Evolutionary conservation across 768 basidiomycete species (phyloP), one percentile per base, ranked within the genome.

Genomic region (Tricholoma matsutake): DNA sequence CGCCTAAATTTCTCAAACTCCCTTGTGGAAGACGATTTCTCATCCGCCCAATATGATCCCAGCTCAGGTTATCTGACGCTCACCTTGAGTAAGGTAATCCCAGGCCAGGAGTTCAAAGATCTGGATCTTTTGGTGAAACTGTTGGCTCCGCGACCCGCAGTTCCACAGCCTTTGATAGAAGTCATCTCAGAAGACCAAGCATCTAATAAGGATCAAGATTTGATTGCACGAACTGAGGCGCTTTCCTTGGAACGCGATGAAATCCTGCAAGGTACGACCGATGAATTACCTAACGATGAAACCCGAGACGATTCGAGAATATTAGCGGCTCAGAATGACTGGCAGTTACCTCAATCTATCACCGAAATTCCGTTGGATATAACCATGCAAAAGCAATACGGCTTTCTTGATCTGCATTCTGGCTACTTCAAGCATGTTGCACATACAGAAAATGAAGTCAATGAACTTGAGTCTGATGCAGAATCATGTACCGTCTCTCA

Each of bases 381-480:
- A 1, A 78, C 79, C 10, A 54, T 72, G 7, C 75, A 79, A 59
- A 82, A 78, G 52, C 80, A 73, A 9, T 95, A 95, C 64, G 93
- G 92, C 4, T 94, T 95, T 72, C 72, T 94, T 63, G 79, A 89
- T 72, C 78, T 84, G 70, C 81, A 94, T 69, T 83, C 83, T 2
- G 89, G 90, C 7, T 92, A 91, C 69, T 90, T 94, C 68, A 77
- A 73, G 59, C 86, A 92, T 71, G 86, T 86, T 8, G 74, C 76
- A n/a, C 83, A 91, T 65, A 83, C 83, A 2, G 90, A 89, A 68
- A 93, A 94, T 68, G 92, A 94, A 68, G 78, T 92, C 10, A 91
- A 93, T 67, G 91, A 92, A 67, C 79, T 94, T 13, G 91, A 91
- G 4, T 55, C 76, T 16, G 81, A 87, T 62, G 87, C 81, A 13